Base-by-base conservation (phyloP, 2,329 filamentous ascomycete genomes). In the Venturia oleaginea region DNA sequence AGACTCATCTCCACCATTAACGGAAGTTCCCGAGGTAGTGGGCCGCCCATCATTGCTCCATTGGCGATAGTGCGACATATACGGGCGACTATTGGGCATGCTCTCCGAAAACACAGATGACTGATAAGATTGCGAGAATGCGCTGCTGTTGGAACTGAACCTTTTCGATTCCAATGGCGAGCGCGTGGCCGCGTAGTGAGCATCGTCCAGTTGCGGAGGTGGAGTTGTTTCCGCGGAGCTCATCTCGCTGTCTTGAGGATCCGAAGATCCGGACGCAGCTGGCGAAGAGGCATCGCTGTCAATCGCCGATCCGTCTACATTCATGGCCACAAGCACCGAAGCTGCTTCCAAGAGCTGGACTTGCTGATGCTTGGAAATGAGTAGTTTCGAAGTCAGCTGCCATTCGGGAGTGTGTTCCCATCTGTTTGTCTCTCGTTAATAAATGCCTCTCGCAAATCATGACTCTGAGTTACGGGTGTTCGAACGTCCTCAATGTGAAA, bases 341-440 rank as follows among this genome's bases (percentile, higher is more conserved):
- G 94, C 94, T 48, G 94, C 94, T 78, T 99, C 94, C 66, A 99
- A 84, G 66, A 99, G 84, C 77, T 99, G 94, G 63, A 99, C 94
- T 80, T 99, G 94, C 79, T 99, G 94, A 77, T 99, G 94, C 83
- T 99, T 99, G 71, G 93, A 97, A 71, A 99, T 97, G 75, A 97
- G 87, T 74, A 97, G 83, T 80, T 97, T 97, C 71, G 94, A 97
- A 64, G 94, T 99, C 75, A 89, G 88, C 62, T 92, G 90, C 94
- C 94, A 99, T 80, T 96, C 91, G 70, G 94, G 93, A 76, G 95
- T 96, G 79, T 99, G 94, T 81, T 99, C 94, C 94, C 94, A 99
- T 84, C 93, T 99, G 85, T 63, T 51, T 37, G 34, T 10, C 34
- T 34, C 15, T 55, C 34, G 61, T 63, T 57, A 63, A 63, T 34